Evolutionary conservation across 2,329 filamentous ascomycete species (phyloP).

Genomic region (Fusarium sambucinum): DNA sequence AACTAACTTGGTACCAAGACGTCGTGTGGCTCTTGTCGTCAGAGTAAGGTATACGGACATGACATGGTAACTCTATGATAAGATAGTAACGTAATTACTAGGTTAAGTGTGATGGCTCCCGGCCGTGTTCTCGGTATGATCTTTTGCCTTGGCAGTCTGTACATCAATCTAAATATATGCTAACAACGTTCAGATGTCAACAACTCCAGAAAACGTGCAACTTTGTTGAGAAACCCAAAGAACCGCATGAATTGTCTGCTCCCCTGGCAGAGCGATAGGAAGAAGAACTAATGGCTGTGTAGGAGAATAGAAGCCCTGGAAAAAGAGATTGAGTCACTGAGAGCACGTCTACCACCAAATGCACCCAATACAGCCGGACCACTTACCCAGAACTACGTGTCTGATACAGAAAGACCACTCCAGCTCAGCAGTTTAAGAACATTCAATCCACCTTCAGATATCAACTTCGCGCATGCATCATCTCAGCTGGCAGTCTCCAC

Average conservation of each 20-base stretch:
- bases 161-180: neutral
- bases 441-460: fast-evolving
- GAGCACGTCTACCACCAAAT: neutral
- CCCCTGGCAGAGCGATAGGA: fast-evolving
- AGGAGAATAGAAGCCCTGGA: slow-evolving; percentile 24
- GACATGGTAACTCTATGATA: fast-evolving
- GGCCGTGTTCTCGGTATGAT: slow-evolving; percentile 16
- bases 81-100: neutral
- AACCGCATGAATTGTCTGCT: slow-evolving; percentile 13
- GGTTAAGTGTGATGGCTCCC: slow-evolving; percentile 20
- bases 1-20: slow-evolving; percentile 8
- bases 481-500: neutral
- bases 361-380: fast-evolving
- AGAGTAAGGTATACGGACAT: slow-evolving; percentile 9
- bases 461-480: neutral
- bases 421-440: neutral
- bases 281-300: fast-evolving
- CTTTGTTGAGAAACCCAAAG: slow-evolving; percentile 15
- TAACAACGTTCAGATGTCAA: neutral
- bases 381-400: neutral
- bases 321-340: slow-evolving; percentile 12
- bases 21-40: slow-evolving; percentile 17
- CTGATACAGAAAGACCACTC: neutral
- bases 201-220: slow-evolving; percentile 17
- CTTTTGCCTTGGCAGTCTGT: fast-evolving